Base-by-base conservation (phyloP, 345 rosid species). In the Citrus inodora region DNA sequence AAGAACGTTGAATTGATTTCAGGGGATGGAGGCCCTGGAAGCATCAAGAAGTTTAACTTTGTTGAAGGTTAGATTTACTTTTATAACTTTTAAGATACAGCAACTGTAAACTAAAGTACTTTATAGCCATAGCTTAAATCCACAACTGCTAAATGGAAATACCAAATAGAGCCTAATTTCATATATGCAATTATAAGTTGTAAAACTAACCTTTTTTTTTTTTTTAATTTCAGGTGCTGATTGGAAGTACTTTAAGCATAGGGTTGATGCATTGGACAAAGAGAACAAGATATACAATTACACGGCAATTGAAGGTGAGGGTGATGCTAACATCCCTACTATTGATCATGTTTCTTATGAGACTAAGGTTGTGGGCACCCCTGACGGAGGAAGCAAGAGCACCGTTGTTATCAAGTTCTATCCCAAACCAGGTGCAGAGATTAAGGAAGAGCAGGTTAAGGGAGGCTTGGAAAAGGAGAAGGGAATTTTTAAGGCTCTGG, bases 1-100 rank as follows among this genome's bases (percentile, higher is more conserved):
- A 74, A 86, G 63, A 79, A 76, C 28, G n/a, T 79, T 5, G 82
- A 85, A 42, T 40, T 67, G 46, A 27, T 83, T 33, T 78, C 78
- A 77, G 88, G 90, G 4, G 74, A 86, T 32, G 88, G 88, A n/a
- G 88, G 88, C 17, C 80, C 86, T 1, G 87, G 86, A 67, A 83
- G 75, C 75, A 78, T 84, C 74, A 84, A 69, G 75, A 73, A 79
- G 48, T 25, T 78, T 38, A 85, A 71, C 67, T 82, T 83, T n/a
- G 56, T 58, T 9, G 82, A 83, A 76, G 78, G 85, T 56, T 35
- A 63, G 76, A 3, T 46, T 28, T 48, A 62, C 28, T 62, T 62
- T 38, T 3, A 10, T 10, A 42, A 42, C 3, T 46, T 46, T 46
- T 46, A 3, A 46, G 51, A 4, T 13, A 46, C 0, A 17, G 17